Evolutionary conservation across 768 basidiomycete species (phyloP).

Genomic region (Phlegmacium glaucopus): DNA sequence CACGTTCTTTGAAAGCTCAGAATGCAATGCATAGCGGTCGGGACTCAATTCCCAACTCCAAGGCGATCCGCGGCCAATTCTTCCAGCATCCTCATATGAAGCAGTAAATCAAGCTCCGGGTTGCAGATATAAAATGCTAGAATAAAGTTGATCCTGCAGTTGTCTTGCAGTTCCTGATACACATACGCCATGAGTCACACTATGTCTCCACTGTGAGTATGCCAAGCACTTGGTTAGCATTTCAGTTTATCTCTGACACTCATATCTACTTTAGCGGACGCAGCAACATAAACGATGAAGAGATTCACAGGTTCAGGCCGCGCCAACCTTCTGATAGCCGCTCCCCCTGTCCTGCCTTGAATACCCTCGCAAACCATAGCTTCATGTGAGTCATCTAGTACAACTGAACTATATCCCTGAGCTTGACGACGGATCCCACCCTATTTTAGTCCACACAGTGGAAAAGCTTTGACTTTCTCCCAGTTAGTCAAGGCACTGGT

Average conservation of each 20-base stretch:
- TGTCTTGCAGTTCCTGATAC: too few species aligned
- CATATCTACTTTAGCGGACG: background rate
- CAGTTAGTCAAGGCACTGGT: constrained; percentile 43
- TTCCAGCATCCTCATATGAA: too few species aligned
- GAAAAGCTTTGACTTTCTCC: constrained; percentile 42
- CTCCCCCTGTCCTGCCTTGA: constrained; percentile 50
- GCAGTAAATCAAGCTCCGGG: too few species aligned
- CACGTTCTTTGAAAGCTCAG: too few species aligned
- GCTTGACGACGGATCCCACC: background rate
- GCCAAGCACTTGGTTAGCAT: too few species aligned
- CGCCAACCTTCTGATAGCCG: constrained; percentile 25
- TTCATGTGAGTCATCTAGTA: constrained; percentile 34
- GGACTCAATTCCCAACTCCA: too few species aligned
- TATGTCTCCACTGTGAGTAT: too few species aligned
- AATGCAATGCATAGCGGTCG: too few species aligned
- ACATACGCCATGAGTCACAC: too few species aligned
- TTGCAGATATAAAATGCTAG: too few species aligned
- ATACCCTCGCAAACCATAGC: constrained; percentile 50
- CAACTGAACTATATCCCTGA: background rate
- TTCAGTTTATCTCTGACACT: background rate
- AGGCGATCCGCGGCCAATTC: too few species aligned
- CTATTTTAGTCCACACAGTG: constrained; percentile 44
- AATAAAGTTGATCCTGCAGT: too few species aligned
- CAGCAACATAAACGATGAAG: background rate
- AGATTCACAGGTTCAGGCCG: constrained; percentile 22